Evolutionary conservation across 164 flowering plant genomes (phyloP).

Genomic region (Piper betle): DNA sequence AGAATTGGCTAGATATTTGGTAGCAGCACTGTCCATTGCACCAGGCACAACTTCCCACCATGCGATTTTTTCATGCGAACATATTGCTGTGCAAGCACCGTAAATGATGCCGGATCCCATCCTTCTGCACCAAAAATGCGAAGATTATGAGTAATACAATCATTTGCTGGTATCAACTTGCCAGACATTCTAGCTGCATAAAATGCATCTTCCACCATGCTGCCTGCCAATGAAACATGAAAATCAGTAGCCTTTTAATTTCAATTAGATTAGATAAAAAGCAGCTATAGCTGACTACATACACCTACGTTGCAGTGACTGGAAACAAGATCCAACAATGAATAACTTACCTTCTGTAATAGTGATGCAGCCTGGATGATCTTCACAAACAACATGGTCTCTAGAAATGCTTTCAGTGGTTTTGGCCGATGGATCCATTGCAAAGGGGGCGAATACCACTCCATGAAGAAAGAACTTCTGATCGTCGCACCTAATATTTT

Average conservation of each 20-base stretch:
- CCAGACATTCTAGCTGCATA: slow-evolving; percentile 81
- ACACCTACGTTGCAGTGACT: no score
- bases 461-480: slow-evolving; percentile 98
- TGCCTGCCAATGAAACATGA: slow-evolving; percentile 27
- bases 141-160: slow-evolving; percentile 33
- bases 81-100: slow-evolving; percentile 82
- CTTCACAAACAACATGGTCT: slow-evolving; percentile 93
- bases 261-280: no score
- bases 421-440: slow-evolving; percentile 78
- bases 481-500: slow-evolving; percentile 60
- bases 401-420: slow-evolving; percentile 92
- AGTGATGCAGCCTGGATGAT: slow-evolving; percentile 86
- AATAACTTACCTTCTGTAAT: slow-evolving; percentile 64
- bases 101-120: slow-evolving; percentile 18
- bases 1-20: slow-evolving; percentile 89
- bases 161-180: slow-evolving; percentile 53
- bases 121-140: no score
- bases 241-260: no score
- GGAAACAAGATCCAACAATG: no score
- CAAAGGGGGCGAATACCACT: slow-evolving; percentile 99
- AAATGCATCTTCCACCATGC: slow-evolving; percentile 99
- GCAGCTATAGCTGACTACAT: no score
- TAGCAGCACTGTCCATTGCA: slow-evolving; percentile 86
- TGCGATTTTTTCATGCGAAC: no score
- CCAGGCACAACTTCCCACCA: slow-evolving; percentile 87